phyloP scores from a whole-genome alignment of 1,284 basidiomycete genomes.

The Xerocomus nothofagi region DNA sequence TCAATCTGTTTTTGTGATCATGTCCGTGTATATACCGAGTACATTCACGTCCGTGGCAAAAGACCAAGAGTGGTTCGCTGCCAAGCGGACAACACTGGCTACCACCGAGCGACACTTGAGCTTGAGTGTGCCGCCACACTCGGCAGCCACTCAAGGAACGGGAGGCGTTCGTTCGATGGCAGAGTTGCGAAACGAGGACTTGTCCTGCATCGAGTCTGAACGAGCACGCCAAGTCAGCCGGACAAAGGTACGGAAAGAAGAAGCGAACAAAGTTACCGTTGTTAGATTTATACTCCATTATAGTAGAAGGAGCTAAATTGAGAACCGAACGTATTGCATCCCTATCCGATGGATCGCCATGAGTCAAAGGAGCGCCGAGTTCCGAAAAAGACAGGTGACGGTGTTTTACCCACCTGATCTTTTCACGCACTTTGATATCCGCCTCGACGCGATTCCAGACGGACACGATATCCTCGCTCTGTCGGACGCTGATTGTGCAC shows the following conservation, averaged over 20 bases:
- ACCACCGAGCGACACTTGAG: background rate
- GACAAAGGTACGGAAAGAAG: background rate
- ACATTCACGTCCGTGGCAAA: conserved; percentile 3
- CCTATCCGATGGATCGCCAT: conserved; percentile 38
- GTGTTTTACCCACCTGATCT: conserved; percentile 58
- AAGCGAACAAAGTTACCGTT: conserved; percentile 54
- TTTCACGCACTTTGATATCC: conserved; percentile 65
- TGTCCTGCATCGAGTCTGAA: conserved; percentile 80
- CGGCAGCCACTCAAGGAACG: conserved; percentile 19
- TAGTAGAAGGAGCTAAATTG: conserved; percentile 64
- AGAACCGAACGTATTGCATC: conserved; percentile 68
- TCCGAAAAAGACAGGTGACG: background rate
- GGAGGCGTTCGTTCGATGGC: conserved; percentile 56
- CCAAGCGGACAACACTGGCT: background rate
- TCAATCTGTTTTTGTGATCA: conserved; percentile 4
- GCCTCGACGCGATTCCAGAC: conserved; percentile 76
- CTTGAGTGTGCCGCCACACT: background rate
- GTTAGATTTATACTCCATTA: conserved; percentile 86
- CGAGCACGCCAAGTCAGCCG: background rate
- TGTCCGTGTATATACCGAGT: conserved; percentile 6
- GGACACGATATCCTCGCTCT: conserved; percentile 80
- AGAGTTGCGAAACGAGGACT: conserved; percentile 73
- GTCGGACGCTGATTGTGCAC: conserved; percentile 80
- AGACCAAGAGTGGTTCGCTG: conserved; percentile 1
- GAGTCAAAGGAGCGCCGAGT: background rate